phyloP scores from a whole-genome alignment of 192 early-diverging fungal genomes.

The Rhizoclosmatium globosum region DNA sequence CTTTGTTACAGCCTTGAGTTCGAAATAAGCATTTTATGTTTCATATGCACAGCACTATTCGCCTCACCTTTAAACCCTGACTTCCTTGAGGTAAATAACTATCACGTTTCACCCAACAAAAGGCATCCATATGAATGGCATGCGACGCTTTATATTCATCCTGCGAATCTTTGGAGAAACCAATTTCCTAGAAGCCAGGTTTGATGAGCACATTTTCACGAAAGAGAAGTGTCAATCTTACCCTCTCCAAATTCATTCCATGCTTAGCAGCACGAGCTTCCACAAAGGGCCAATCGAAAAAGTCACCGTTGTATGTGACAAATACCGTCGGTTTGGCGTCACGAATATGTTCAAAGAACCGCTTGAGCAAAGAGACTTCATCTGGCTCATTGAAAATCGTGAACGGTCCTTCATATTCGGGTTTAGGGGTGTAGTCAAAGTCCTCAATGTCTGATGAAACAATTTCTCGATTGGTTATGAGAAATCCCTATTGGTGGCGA shows the following conservation, averaged over 20 bases:
- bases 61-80: slow-evolving; percentile 85
- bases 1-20: slow-evolving; percentile 82
- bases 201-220: not conserved
- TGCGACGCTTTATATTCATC: slow-evolving; percentile 89
- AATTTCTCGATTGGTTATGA: slow-evolving; percentile 97
- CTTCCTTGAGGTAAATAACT: slow-evolving; percentile 96
- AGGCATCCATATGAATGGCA: slow-evolving; percentile 94
- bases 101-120: slow-evolving; percentile 99
- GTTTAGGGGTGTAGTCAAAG: slow-evolving; percentile 97
- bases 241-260: slow-evolving; percentile 86
- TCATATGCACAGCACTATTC: not conserved
- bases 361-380: slow-evolving; percentile 78
- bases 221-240: slow-evolving; percentile 30
- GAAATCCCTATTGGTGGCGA: slow-evolving; percentile 73
- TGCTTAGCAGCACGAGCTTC: slow-evolving; percentile 82
- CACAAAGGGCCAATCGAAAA: slow-evolving; percentile 99
- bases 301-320: slow-evolving; percentile 99
- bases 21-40: not conserved
- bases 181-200: slow-evolving; percentile 74
- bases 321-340: slow-evolving; percentile 84
- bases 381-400: slow-evolving; percentile 94
- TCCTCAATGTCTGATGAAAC: slow-evolving; percentile 95
- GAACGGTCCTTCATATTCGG: slow-evolving; percentile 95
- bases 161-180: slow-evolving; percentile 79
- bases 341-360: slow-evolving; percentile 94